Evolutionary conservation across 1,284 basidiomycete genomes (phyloP), one percentile per base, ranked within the genome.

Genomic region (Exsudoporus floridanus): DNA sequence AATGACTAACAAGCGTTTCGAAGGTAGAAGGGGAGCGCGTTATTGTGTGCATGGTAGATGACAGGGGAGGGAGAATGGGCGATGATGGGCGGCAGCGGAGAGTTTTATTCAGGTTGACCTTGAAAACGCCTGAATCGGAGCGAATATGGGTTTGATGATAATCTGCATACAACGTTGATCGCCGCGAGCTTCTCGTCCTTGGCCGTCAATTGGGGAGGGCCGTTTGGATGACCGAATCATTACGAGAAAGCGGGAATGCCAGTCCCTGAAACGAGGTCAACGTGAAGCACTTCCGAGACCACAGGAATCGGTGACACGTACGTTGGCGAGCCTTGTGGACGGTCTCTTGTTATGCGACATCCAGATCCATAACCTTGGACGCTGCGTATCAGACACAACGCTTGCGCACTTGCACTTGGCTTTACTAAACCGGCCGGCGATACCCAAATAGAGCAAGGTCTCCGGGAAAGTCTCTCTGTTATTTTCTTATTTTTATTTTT

Each of bases 131-230:
- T 57, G 39, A 56, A 55, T 67, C 67, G 60, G 65, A 67, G 66
- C 60, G 64, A 60, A 70, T 70, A 71, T 68, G 54, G 59, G 51
- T 57, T 53, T 69, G 65, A 70, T 70, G 67, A 70, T 70, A 67
- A 71, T 71, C 70, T 68, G 58, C 70, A 60, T 67, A 58, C 59
- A 65, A 46, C 54, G 60, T 74, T 77, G 74, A 77, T 78, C 75
- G 76, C 77, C 76, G 76, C 68, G 67, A 68, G 38, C 71, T 76
- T 77, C 73, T 61, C 62, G 58, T 57, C 56, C 54, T 60, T 63
- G 50, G 41, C 66, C 63, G 66, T 70, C 66, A 65, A 65, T 67
- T 60, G 64, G 64, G 64, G 66, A 61, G 65, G 62, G 62, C 60
- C 67, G 62, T 48, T 46, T 56, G 53, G 57, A 56, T 69, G 69